phyloP scores from a whole-genome alignment of 192 early-diverging fungal species.

The Coemansia sp. region DNA sequence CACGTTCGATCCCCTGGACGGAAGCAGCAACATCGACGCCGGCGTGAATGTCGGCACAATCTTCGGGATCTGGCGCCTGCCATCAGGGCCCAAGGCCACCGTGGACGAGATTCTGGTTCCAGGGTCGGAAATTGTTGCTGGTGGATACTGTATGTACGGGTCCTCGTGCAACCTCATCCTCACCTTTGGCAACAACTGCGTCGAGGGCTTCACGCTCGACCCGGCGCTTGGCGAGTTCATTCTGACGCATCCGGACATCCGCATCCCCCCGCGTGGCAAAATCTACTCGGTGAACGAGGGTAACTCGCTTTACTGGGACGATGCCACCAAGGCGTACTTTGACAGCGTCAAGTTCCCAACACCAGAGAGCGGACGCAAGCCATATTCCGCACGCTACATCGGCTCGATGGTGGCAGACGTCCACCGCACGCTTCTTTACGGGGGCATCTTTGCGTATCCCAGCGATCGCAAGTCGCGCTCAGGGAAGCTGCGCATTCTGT shows the following conservation, averaged over 20 bases:
- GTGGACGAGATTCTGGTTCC: slow-evolving; percentile 82
- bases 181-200: slow-evolving; percentile 72
- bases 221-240: slow-evolving; percentile 97
- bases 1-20: slow-evolving; percentile 97
- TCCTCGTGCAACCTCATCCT: slow-evolving; percentile 79
- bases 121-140: slow-evolving; percentile 88
- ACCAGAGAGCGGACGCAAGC: slow-evolving; percentile 68
- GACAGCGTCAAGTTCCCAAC: slow-evolving; percentile 83
- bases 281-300: slow-evolving; percentile 99
- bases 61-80: slow-evolving; percentile 93
- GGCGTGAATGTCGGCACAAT: slow-evolving; percentile 98
- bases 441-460: slow-evolving; percentile 90
- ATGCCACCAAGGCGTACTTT: slow-evolving; percentile 84
- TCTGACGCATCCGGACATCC: slow-evolving; percentile 90
- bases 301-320: slow-evolving; percentile 89
- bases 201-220: slow-evolving; percentile 97
- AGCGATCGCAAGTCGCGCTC: slow-evolving; percentile 73
- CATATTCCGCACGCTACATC: slow-evolving; percentile 94
- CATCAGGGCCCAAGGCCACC: slow-evolving; percentile 53
- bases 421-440: slow-evolving; percentile 90
- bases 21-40: slow-evolving; percentile 97
- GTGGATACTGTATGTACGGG: slow-evolving; percentile 98
- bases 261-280: slow-evolving; percentile 77
- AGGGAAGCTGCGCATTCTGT: slow-evolving; percentile 93
- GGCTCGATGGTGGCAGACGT: slow-evolving; percentile 99